Base-by-base conservation (phyloP, 2,329 filamentous ascomycete species). In the Aspergillus costaricaensis region DNA sequence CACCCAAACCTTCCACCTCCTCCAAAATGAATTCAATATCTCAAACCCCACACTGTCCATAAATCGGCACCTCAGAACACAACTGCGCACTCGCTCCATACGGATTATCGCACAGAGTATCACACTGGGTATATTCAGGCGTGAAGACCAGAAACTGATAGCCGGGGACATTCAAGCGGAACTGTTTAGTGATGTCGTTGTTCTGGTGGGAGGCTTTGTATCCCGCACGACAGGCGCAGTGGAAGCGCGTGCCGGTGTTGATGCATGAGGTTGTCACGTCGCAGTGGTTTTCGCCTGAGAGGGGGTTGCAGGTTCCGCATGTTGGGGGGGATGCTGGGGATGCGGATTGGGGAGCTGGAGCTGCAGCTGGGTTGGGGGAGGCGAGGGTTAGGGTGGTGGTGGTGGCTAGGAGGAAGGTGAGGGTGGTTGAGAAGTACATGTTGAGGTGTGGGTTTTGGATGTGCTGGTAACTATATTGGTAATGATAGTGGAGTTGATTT, bases 211-310 rank as follows among this genome's bases (percentile, higher is more conserved):
- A 74, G 30, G 75, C 73, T 69, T 78, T 78, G 64, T 75, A 78
- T 41, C 76, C 76, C 19, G 76, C 76, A 58, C 76, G 75, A 61
- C 76, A 78, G 65, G 76, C 76, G 57, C 76, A 78, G 68, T 78
- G 75, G 73, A 77, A 78, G 21, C 68, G 62, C 5, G 65, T 67
- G 53, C 76, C 76, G 1, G 76, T 78, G 69, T 74, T 78, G 64
- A 79, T 80, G 67, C 78, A 80, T 6, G 78, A 79, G 23, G 78
- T 80, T 14, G 76, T 79, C 44, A 76, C 67, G 61, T 80, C 74
- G 64, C 78, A 80, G 60, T 66, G 62, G 64, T 79, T 79, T 53
- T 75, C 50, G 58, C 75, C 76, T 4, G 75, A 74, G 60, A 76
- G 38, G 2, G 77, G 75, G 62, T 78, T 77, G 71, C 77, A 79